Percentiles rank a stretch among this genome's conserved stretches.
These are phyloP conservation scores for Mortierella sp. DNA, from an alignment of 371 early-diverging fungal species.

Conservation along the genomic window DNA sequence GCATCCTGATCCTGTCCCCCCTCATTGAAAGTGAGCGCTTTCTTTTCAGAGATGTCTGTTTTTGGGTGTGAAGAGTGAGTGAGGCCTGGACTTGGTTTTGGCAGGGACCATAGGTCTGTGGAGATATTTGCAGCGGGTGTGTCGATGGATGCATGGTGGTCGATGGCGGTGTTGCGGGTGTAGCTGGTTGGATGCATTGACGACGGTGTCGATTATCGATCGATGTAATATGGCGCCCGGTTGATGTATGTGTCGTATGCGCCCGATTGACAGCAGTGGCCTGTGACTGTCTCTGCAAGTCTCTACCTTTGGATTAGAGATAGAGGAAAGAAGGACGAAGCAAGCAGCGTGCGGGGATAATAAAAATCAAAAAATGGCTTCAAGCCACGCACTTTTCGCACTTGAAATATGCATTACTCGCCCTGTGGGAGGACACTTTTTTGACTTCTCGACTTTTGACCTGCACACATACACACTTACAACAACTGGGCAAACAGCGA, in stretches of 20 bases:
- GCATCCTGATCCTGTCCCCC: neutral
- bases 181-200: constrained; percentile 14
- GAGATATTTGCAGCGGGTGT: neutral
- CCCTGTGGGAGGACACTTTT: too few relatives aligned
- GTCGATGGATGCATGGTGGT: constrained; percentile 15
- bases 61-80: neutral
- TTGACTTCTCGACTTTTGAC: too few relatives aligned
- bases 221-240: too few relatives aligned
- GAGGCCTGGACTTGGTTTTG: neutral
- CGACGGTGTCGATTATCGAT: too few relatives aligned
- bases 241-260: constrained; percentile 17
- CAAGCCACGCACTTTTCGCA: too few relatives aligned
- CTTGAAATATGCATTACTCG: too few relatives aligned
- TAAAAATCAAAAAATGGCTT: constrained; percentile 34
- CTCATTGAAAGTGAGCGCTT: neutral
- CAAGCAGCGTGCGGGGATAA: neutral
- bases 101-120: neutral
- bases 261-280: neutral
- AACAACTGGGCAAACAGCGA: neutral
- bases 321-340: constrained; percentile 39
- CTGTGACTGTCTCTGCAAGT: constrained; percentile 38
- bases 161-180: constrained; percentile 15
- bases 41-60: neutral
- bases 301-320: constrained; percentile 49
- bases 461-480: neutral